These are phyloP conservation scores for Fusarium vanettenii DNA, from an alignment of 2,329 filamentous ascomycete genomes.

Conservation along the genomic window DNA sequence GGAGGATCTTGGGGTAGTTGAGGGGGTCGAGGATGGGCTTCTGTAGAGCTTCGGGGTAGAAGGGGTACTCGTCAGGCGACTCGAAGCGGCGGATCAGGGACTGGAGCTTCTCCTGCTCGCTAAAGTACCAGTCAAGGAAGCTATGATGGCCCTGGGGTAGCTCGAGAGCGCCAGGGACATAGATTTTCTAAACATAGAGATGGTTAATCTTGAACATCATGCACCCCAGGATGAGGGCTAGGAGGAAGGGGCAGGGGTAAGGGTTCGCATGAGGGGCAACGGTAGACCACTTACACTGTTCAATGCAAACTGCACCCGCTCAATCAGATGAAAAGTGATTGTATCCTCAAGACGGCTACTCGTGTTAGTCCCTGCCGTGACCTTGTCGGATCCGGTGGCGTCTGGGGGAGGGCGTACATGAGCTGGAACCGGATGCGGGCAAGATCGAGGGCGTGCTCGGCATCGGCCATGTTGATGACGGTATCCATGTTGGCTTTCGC, in stretches of 20 bases:
- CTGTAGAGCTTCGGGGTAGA: slow-evolving; percentile 87
- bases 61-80: slow-evolving; percentile 96
- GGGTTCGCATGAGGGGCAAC: slow-evolving; percentile 23
- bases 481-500: slow-evolving; percentile 76
- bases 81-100: slow-evolving; percentile 95
- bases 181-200: slow-evolving; percentile 71
- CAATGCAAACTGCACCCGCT: slow-evolving; percentile 96
- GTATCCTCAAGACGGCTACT: slow-evolving; percentile 93
- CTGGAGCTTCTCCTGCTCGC: slow-evolving; percentile 89
- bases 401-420: slow-evolving; percentile 69
- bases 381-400: not conserved
- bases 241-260: slow-evolving; percentile 20
- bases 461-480: slow-evolving; percentile 87
- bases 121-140: slow-evolving; percentile 94
- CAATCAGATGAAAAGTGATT: slow-evolving; percentile 96
- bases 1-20: slow-evolving; percentile 87
- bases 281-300: slow-evolving; percentile 64
- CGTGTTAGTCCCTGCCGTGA: slow-evolving; percentile 18
- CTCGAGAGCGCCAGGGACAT: slow-evolving; percentile 80
- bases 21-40: slow-evolving; percentile 87
- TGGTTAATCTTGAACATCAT: slow-evolving; percentile 23
- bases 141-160: slow-evolving; percentile 80
- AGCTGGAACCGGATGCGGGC: slow-evolving; percentile 93
- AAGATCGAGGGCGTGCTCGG: slow-evolving; percentile 87
- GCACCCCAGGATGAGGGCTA: slow-evolving; percentile 8